Evolutionary conservation across 1,284 basidiomycete genomes (phyloP).

Genomic region (Cryptococcus sp.): DNA sequence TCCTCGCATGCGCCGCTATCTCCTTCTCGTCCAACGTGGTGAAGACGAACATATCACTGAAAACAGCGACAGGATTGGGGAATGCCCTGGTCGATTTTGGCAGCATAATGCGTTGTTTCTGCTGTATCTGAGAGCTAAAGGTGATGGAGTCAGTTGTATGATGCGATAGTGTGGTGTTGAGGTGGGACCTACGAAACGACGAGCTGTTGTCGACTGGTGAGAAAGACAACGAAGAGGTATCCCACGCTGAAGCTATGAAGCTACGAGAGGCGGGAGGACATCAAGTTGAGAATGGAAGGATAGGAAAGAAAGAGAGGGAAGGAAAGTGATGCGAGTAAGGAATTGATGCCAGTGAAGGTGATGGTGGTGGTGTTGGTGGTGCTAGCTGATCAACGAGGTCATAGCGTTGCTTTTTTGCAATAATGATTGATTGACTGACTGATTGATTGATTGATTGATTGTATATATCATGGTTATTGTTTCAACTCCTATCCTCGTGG

Average conservation of each 20-base stretch:
- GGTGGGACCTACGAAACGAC: background rate
- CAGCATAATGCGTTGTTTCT: constrained; percentile 1
- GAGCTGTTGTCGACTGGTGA: background rate
- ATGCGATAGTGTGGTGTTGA: background rate
- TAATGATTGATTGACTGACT: too few species aligned
- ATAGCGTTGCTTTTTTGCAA: too few species aligned
- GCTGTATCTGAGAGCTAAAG: constrained; percentile 1
- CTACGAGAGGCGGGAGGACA: background rate
- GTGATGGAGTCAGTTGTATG: constrained; percentile 6
- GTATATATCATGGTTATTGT: background rate
- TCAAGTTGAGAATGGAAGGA: constrained; percentile 1
- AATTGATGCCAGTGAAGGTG: constrained; percentile 1
- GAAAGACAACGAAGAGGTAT: background rate
- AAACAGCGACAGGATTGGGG: constrained; percentile 42
- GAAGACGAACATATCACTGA: constrained; percentile 43
- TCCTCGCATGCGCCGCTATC: constrained; percentile 19
- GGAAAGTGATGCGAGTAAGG: background rate
- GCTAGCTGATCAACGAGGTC: background rate
- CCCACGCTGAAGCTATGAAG: background rate
- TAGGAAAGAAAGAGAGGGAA: background rate
- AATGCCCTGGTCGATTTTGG: constrained; percentile 18
- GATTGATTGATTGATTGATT: background rate
- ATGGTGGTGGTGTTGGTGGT: background rate
- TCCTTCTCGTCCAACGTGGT: constrained; percentile 40
- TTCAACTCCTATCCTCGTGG: too few species aligned